Evolutionary conservation across 345 rosid species (phyloP).

Genomic region (Lumnitzera littorea): DNA sequence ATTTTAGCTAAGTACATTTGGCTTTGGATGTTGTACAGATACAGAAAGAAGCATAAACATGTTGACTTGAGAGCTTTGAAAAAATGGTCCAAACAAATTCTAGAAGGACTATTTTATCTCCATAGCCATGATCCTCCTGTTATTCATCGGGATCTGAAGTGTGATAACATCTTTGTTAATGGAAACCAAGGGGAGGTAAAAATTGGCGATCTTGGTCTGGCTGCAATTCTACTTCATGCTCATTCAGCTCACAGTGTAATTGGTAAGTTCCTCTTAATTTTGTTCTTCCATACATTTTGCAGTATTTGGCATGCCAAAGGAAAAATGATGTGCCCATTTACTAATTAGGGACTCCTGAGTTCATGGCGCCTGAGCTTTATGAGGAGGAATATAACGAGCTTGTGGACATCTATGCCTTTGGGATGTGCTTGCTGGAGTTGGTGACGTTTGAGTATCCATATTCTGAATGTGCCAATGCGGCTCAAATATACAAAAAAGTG

Average conservation of each 20-base stretch:
- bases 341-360: constrained; percentile 82
- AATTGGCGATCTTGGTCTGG: constrained; percentile 92
- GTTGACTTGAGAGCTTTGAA: constrained; percentile 83
- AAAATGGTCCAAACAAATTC: constrained; percentile 91
- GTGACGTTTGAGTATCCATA: constrained; percentile 92
- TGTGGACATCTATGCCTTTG: constrained; percentile 92
- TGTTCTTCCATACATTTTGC: neutral
- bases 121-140: constrained; percentile 90
- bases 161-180: constrained; percentile 92
- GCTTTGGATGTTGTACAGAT: constrained; percentile 35
- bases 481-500: constrained; percentile 96
- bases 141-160: constrained; percentile 91
- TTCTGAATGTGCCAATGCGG: constrained; percentile 80
- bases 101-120: constrained; percentile 79
- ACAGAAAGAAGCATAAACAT: constrained; percentile 79
- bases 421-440: constrained; percentile 94
- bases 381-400: constrained; percentile 97
- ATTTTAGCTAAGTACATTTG: neutral
- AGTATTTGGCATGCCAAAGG: neutral
- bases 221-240: constrained; percentile 67
- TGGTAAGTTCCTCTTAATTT: constrained; percentile 26
- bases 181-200: constrained; percentile 97
- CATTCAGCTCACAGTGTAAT: constrained; percentile 84
- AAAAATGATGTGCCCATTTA: neutral
- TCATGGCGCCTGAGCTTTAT: constrained; percentile 98